These are phyloP conservation scores for Aureobasidium uvarum DNA, from an alignment of 2,329 filamentous ascomycete species.

Conservation along the genomic window DNA sequence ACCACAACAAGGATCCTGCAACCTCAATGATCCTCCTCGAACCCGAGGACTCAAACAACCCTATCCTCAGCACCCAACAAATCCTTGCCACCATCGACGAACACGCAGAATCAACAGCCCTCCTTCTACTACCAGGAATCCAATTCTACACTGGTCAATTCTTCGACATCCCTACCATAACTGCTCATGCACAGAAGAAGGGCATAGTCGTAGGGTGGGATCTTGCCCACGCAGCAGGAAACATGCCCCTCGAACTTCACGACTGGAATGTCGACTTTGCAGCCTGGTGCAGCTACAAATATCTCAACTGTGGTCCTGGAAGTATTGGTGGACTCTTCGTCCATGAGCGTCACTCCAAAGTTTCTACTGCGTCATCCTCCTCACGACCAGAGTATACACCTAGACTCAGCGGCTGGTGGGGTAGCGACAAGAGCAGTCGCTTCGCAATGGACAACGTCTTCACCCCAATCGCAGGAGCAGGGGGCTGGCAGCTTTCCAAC, in stretches of 20 bases:
- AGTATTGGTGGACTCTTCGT: slow-evolving; percentile 78
- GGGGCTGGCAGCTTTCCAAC: slow-evolving; percentile 82
- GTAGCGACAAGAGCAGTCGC: slow-evolving; percentile 69
- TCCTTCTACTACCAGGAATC: slow-evolving; percentile 80
- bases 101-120: slow-evolving; percentile 68
- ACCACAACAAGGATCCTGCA: slow-evolving; percentile 65
- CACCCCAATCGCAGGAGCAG: slow-evolving; percentile 71
- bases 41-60: slow-evolving; percentile 52
- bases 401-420: slow-evolving; percentile 83
- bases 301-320: slow-evolving; percentile 82
- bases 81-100: slow-evolving; percentile 72
- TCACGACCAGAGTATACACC: slow-evolving; percentile 54
- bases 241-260: slow-evolving; percentile 74
- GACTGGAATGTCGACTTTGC: slow-evolving; percentile 93
- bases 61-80: slow-evolving; percentile 66
- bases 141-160: slow-evolving; percentile 92
- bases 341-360: slow-evolving; percentile 67
- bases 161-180: slow-evolving; percentile 79
- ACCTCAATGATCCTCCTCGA: slow-evolving; percentile 72
- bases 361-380: slow-evolving; percentile 37
- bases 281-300: slow-evolving; percentile 93
- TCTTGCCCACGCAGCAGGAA: slow-evolving; percentile 81
- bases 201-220: slow-evolving; percentile 82
- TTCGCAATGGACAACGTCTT: slow-evolving; percentile 85
- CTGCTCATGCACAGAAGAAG: slow-evolving; percentile 67